These are phyloP conservation scores for Microbotryomycetes sp. DNA, from an alignment of 1,284 basidiomycete species.

Conservation along the genomic window DNA sequence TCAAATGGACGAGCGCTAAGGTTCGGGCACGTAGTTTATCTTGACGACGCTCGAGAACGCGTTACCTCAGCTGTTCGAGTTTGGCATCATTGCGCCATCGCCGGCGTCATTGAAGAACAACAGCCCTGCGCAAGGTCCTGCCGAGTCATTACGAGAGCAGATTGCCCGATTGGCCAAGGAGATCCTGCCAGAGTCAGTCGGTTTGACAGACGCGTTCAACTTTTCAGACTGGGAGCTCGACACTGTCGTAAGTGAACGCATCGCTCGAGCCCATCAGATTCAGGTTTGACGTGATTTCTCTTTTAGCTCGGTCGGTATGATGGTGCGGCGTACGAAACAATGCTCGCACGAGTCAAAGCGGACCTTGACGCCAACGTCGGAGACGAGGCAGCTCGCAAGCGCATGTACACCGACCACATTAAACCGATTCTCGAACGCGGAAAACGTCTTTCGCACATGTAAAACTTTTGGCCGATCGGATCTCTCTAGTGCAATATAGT, in stretches of 20 bases:
- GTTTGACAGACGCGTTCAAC: conserved; percentile 64
- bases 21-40: conserved; percentile 60
- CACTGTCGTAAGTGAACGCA: conserved; percentile 45
- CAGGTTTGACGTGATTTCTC: too few species aligned
- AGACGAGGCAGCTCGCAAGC: neutral
- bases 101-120: neutral
- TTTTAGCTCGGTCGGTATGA: conserved; percentile 16
- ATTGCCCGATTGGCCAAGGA: conserved; percentile 50
- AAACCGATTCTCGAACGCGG: conserved; percentile 17
- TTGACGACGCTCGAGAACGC: conserved; percentile 53
- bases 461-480: too few species aligned
- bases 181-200: conserved; percentile 60
- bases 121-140: conserved; percentile 43
- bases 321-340: conserved; percentile 27
- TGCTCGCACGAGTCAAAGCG: conserved; percentile 20
- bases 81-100: conserved; percentile 45
- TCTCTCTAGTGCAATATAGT: too few species aligned
- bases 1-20: too few species aligned
- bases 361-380: conserved; percentile 23
- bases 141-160: conserved; percentile 51
- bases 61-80: conserved; percentile 54
- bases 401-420: conserved; percentile 17
- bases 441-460: neutral
- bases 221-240: conserved; percentile 70
- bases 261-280: neutral